Evolutionary conservation across 306 rosid species (phyloP).

Genomic region (Heteromeles arbutifolia): DNA sequence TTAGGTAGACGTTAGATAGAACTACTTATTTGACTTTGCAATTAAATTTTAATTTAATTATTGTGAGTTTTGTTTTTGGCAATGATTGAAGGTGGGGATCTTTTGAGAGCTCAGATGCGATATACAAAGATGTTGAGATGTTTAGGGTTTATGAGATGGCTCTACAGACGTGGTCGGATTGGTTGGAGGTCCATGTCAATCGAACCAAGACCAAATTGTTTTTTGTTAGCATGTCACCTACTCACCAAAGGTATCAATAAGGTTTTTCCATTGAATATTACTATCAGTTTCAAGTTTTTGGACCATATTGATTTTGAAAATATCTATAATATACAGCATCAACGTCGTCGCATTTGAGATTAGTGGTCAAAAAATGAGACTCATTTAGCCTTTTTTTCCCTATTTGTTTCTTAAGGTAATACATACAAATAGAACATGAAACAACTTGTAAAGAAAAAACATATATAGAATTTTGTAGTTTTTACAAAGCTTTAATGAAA

Average conservation of each 20-base stretch:
- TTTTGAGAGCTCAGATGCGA: slow-evolving; percentile 45
- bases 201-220: slow-evolving; percentile 57
- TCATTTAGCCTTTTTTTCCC: not conserved
- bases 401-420: too few relatives aligned
- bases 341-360: too few relatives aligned
- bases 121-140: slow-evolving; percentile 55
- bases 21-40: slow-evolving; percentile 8
- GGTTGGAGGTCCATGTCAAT: slow-evolving; percentile 85
- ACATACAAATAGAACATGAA: too few relatives aligned
- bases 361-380: not conserved
- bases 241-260: slow-evolving; percentile 63
- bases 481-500: too few relatives aligned
- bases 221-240: slow-evolving; percentile 92
- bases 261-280: not conserved
- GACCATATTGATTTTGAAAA: not conserved
- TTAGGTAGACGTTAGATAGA: not conserved
- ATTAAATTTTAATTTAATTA: not conserved
- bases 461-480: too few relatives aligned
- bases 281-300: not conserved
- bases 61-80: not conserved
- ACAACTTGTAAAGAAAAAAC: too few relatives aligned
- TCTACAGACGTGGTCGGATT: slow-evolving; percentile 79
- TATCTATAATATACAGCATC: not conserved
- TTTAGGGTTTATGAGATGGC: slow-evolving; percentile 81
- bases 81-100: slow-evolving; percentile 70